Evolutionary conservation across 2,329 filamentous ascomycete genomes (phyloP), one percentile per base, ranked within the genome.

Genomic region (Cordyceps cicadae): DNA sequence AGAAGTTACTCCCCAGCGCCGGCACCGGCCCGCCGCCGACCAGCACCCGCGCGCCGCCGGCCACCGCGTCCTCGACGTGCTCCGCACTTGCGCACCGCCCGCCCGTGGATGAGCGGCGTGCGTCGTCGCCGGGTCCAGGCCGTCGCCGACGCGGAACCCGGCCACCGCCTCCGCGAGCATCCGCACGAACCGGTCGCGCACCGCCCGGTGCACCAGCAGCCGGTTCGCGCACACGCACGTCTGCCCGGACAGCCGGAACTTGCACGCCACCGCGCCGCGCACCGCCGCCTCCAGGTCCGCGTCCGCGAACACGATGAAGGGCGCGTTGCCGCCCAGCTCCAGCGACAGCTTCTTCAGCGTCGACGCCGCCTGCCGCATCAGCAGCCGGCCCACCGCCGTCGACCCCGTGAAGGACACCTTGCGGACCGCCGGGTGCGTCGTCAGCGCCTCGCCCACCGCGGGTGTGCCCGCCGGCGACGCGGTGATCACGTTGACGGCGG

Each of bases 221-320:
- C 90, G 82, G 77, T 95, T 95, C 29, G 89, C 89, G 69, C 89
- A 92, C 24, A 97, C 92, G 73, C 94, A 99, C 0, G 94, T 97
- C 79, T 99, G 94, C 39, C 94, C 94, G 0, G 90, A 95, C 43
- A 88, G 91, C 59, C 94, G 88, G 84, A 97, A 97, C 74, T 97
- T 99, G 69, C 85, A 92, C 24, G 87, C 78, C 58, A 97, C 83
- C 53, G 91, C 92, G 26, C 92, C 93, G 0, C 85, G 77, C 1
- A 97, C 91, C 2, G 94, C 94, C 5, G 79, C 77, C 62, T 97
- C 92, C 21, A 97, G 77, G 70, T 97, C 90, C 19, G 93, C 90
- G 69, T 97, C 93, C 69, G 97, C 92, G 70, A 97, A 97, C 37
- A 97, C 91, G 66, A 97, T 97, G 72, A 97, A 96, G 1, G 93